These are phyloP conservation scores for Starmera pachycereana DNA, from an alignment of 805 yeast species.

Conservation along the genomic window DNA sequence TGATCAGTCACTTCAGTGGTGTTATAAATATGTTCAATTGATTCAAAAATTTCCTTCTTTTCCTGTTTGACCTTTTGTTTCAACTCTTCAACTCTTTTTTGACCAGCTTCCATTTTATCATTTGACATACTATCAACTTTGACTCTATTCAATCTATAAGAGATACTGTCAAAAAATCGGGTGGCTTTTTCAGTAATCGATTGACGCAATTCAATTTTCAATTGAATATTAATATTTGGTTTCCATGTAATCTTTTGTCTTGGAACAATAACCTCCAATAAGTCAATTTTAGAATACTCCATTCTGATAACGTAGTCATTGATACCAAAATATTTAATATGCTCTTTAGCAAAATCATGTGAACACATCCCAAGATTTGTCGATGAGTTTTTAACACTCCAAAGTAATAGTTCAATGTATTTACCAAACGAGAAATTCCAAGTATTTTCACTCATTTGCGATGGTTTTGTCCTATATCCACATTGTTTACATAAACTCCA, in stretches of 20 bases:
- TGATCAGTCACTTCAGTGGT: constrained; percentile 53
- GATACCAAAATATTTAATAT: constrained; percentile 74
- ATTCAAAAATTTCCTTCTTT: constrained; percentile 28
- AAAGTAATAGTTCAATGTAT: constrained; percentile 76
- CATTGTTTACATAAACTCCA: constrained; percentile 91
- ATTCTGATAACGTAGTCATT: constrained; percentile 70
- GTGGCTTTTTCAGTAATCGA: constrained; percentile 42
- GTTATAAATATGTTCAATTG: constrained; percentile 43
- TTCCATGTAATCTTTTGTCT: constrained; percentile 60
- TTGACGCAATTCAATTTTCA: constrained; percentile 55
- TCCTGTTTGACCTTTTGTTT: constrained; percentile 45
- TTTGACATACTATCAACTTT: constrained; percentile 60
- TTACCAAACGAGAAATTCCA: constrained; percentile 93
- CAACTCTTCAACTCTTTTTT: constrained; percentile 44
- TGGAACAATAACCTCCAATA: constrained; percentile 75
- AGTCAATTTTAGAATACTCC: constrained; percentile 66
- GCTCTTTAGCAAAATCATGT: constrained; percentile 76
- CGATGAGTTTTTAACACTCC: constrained; percentile 48
- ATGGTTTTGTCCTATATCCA: constrained; percentile 60
- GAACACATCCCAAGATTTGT: constrained; percentile 57
- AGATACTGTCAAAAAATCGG: constrained; percentile 63
- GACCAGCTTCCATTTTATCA: constrained; percentile 66
- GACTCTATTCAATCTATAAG: constrained; percentile 62
- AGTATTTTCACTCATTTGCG: constrained; percentile 76
- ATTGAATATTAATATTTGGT: constrained; percentile 54